Conservation (phyloP, 139 green algal genomes). For the Bryopsis sp. region DNA sequence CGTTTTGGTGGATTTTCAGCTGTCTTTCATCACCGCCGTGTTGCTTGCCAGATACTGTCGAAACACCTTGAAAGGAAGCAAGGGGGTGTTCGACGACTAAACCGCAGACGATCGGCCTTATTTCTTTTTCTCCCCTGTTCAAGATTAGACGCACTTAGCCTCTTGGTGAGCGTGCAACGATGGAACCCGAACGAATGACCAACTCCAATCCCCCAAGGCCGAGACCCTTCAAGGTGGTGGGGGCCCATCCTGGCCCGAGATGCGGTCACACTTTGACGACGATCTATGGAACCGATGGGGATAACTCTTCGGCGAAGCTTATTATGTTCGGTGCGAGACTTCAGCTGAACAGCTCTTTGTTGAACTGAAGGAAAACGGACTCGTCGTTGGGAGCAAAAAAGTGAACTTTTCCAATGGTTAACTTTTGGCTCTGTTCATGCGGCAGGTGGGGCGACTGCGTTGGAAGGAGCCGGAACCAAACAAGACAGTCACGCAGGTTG, state of each 20-base stretch:
- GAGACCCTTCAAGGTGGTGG: neutral
- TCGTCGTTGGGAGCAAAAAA: too few species aligned
- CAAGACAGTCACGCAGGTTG: neutral
- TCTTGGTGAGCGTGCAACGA: neutral
- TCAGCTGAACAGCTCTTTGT: neutral
- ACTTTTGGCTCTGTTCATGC: neutral
- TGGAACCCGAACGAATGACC: neutral
- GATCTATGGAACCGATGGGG: constrained; percentile 57
- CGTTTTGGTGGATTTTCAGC: too few species aligned
- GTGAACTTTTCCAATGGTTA: neutral
- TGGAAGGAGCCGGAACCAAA: constrained; percentile 56
- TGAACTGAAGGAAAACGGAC: too few species aligned
- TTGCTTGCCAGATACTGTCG: too few species aligned
- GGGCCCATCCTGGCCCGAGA: constrained; percentile 46
- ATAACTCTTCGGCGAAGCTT: constrained; percentile 59
- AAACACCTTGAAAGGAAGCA: too few species aligned
- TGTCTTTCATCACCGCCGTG: too few species aligned
- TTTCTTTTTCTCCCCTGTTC: too few species aligned
- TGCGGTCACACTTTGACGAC: constrained; percentile 91
- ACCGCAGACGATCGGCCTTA: too few species aligned
- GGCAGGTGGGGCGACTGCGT: constrained; percentile 78
- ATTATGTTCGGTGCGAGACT: constrained; percentile 72
- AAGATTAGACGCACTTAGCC: too few species aligned
- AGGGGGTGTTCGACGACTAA: too few species aligned
- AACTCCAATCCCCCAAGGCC: neutral